Evolutionary conservation across 2,329 filamentous ascomycete genomes (phyloP), one percentile per base, ranked within the genome.

Genomic region (Talaromyces sp.): DNA sequence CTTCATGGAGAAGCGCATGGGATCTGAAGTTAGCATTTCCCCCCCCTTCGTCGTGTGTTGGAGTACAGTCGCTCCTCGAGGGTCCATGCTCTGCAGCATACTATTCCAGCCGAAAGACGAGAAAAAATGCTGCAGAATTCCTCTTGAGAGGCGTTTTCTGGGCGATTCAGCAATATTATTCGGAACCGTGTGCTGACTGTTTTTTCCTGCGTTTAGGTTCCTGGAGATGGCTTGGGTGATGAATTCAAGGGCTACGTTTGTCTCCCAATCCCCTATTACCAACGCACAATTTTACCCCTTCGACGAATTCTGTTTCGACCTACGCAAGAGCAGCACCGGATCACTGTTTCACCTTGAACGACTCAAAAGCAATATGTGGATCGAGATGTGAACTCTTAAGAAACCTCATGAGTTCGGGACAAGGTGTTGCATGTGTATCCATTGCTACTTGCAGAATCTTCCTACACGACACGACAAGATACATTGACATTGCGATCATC

Each of bases 1-100:
- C 84, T 97, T 97, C 88, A 92, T 96, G 89, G 94, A 97, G 82
- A 92, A 92, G 87, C 90, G 91, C 82, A 89, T 89, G 87, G 78
- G 86, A 85, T 71, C 75, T 68, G 79, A 81, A 77, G 75, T 77
- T 69, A 76, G 70, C 70, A 69, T 65, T 63, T 64, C n/a, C 66
- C 67, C 66, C 67, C 66, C 62, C 64, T 61, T 59, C 57, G 56
- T 52, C 56, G 60, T 55, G 43, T 24, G 7, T n/a, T n/a, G n/a
- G 9, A 43, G n/a, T n/a, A 43, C 17, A 29, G 63, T 57, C 58
- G 57, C 48, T 51, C 35, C 50, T 65, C 53, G 60, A 58, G 63
- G 29, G 14, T 51, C 27, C 29, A 59, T 55, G 10, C 26, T 31
- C 27, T 52, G 48, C 48, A 52, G 48, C 14, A 52, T n/a, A 52